Conservation (phyloP, 1,284 basidiomycete species). For the Wolfiporia cocos region DNA sequence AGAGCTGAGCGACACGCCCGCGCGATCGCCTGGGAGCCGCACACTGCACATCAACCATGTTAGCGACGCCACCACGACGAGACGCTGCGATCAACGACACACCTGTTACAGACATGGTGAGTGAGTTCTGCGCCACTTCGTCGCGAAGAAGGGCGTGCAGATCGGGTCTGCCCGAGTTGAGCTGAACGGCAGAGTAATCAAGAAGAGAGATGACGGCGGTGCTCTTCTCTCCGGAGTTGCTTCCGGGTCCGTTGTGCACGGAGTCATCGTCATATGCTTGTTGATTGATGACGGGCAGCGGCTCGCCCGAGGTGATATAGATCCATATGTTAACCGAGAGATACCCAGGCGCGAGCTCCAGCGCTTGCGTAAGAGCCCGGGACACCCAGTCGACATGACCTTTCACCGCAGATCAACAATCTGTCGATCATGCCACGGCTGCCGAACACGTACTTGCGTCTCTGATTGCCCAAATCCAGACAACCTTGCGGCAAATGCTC, state of each 20-base stretch:
- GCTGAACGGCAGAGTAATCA: slow-evolving; percentile 17
- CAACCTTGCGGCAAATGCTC: slow-evolving; percentile 27
- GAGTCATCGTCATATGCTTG: slow-evolving; percentile 16
- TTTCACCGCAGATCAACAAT: slow-evolving; percentile 9
- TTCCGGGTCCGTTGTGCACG: slow-evolving; percentile 10
- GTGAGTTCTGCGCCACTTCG: slow-evolving; percentile 18
- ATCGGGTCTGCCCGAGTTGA: slow-evolving; percentile 28
- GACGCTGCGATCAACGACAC: too few species aligned
- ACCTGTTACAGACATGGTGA: slow-evolving; percentile 37
- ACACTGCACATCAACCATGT: slow-evolving; percentile 30
- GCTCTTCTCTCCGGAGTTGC: slow-evolving; percentile 4
- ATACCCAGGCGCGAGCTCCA: slow-evolving; percentile 22
- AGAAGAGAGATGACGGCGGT: slow-evolving; percentile 15
- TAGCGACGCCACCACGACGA: not conserved
- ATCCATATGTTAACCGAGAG: slow-evolving; percentile 31
- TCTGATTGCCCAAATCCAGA: slow-evolving; percentile 41
- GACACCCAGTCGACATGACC: slow-evolving; percentile 39
- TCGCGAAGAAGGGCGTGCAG: slow-evolving; percentile 20
- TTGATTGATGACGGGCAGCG: slow-evolving; percentile 1
- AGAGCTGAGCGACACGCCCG: slow-evolving; percentile 33
- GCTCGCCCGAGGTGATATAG: slow-evolving; percentile 27
- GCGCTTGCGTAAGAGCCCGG: slow-evolving; percentile 26
- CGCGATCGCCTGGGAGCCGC: slow-evolving; percentile 38
- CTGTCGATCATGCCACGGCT: not conserved
- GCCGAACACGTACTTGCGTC: slow-evolving; percentile 27